phyloP scores from a whole-genome alignment of 306 rosid species.

The Acacia crassicarpa region DNA sequence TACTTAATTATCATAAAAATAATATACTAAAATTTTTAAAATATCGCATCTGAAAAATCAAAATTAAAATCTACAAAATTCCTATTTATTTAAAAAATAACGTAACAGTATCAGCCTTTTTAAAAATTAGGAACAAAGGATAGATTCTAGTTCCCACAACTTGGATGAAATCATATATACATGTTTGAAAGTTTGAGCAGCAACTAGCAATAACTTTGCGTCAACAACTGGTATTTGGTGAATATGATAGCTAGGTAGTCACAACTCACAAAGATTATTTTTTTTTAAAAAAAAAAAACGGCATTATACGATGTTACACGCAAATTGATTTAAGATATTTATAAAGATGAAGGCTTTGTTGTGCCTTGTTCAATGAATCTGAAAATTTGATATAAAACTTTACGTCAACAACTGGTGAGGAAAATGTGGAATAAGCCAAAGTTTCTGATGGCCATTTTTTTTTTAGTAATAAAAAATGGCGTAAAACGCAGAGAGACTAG shows the following conservation, averaged over 20 bases:
- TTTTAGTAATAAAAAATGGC: too few species aligned
- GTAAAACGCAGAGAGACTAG: neutral
- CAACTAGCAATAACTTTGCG: neutral
- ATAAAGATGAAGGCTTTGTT: constrained; percentile 4
- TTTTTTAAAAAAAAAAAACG: too few species aligned
- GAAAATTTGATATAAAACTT: constrained; percentile 32
- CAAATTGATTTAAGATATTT: neutral
- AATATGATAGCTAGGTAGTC: constrained; percentile 20
- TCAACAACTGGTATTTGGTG: too few species aligned
- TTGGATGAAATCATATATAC: neutral
- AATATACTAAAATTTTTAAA: neutral
- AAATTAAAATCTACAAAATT: neutral
- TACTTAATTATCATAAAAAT: neutral
- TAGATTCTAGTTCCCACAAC: neutral
- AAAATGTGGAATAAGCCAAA: constrained; percentile 14
- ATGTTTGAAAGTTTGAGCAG: neutral
- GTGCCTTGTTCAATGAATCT: constrained; percentile 43
- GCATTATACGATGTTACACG: constrained; percentile 14
- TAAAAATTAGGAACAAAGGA: neutral
- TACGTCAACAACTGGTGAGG: constrained; percentile 37
- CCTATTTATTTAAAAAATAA: neutral
- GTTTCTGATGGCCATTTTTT: constrained; percentile 16
- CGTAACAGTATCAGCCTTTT: neutral
- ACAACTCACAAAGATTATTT: constrained; percentile 3
- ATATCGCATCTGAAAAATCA: neutral